Base-by-base conservation (phyloP, 208 protist species). In the Phytomonas sp. region DNA sequence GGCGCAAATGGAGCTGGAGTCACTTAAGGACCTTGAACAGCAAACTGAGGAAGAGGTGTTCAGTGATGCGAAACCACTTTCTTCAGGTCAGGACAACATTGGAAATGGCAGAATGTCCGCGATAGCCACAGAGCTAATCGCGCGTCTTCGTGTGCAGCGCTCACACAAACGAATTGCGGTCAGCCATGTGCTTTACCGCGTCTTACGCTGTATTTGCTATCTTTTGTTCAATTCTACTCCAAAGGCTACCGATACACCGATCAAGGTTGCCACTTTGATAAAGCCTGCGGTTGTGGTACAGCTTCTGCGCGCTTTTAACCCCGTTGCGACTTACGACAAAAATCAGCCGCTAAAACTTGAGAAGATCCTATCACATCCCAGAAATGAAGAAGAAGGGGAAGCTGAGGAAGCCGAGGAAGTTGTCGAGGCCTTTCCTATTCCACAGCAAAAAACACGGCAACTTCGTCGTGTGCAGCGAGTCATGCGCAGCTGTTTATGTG, bases 221-320 rank as follows among this genome's bases (percentile, higher is more conserved):
- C 66, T 93, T 5, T 74, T 94, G 36, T 76, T 90, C 34, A 79
- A 89, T 62, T 75, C 83, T 33, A 91, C 87, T 0, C 89, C 89
- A 1, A 89, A 84, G 69, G 37, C 82, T 26, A 91, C 80, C 0
- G 76, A 78, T 62, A 87, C 88, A 0, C 75, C 87, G 34, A 80
- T 67, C 31, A 91, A 94, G 78, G 87, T 95, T 56, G 82, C 85
- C 0, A 81, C 85, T 19, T 67, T 94, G 33, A 59, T 95, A 66
- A 97, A 97, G 77, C 92, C 92, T 1, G 83, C 86, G 33, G 81
- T 86, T 11, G 71, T 91, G 33, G 81, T 83, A 69, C 77, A 92
- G 70, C 75, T 86, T 19, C 77, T 95, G 11, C 83, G 83, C 23
- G 81, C 84, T 42, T 93, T 95, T 66, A 86, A 93, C 76, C 92